phyloP scores from a whole-genome alignment of 768 basidiomycete genomes.

The Tulasnella sp. region DNA sequence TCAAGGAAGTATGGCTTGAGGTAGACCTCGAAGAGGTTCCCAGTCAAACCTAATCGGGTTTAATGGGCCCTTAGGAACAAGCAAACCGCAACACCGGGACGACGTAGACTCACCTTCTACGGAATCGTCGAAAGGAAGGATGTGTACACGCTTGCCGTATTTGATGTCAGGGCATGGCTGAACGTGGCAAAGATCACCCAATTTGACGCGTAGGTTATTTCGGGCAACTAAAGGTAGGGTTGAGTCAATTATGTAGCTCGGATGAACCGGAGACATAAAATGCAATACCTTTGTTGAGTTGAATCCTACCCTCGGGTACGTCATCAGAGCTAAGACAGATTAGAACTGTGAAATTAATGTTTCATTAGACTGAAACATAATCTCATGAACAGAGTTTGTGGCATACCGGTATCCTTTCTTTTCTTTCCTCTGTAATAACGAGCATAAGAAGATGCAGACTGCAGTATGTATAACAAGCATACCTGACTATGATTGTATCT shows the following conservation, averaged over 20 bases:
- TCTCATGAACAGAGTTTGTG: too few species aligned
- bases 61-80: not conserved
- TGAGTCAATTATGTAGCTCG: not conserved
- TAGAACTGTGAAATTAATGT: slow-evolving; percentile 47
- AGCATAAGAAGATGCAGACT: not conserved
- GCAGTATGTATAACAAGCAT: slow-evolving; percentile 16
- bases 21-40: slow-evolving; percentile 98
- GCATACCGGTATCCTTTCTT: slow-evolving; percentile 68
- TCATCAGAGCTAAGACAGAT: slow-evolving; percentile 93
- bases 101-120: slow-evolving; percentile 52
- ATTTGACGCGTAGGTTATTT: slow-evolving; percentile 94
- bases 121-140: slow-evolving; percentile 96
- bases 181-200: slow-evolving; percentile 90
- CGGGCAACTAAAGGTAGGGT: slow-evolving; percentile 58
- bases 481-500: slow-evolving; percentile 92
- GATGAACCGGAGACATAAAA: not conserved
- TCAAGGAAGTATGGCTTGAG: slow-evolving; percentile 98
- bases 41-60: slow-evolving; percentile 47
- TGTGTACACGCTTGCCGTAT: slow-evolving; percentile 95
- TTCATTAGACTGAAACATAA: too few species aligned
- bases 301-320: slow-evolving; percentile 95
- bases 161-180: slow-evolving; percentile 96
- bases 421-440: slow-evolving; percentile 69
- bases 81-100: not conserved
- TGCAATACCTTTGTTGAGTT: slow-evolving; percentile 72